Conservation (phyloP, 495 filamentous ascomycete species). For the Annulohypoxylon bovei region DNA sequence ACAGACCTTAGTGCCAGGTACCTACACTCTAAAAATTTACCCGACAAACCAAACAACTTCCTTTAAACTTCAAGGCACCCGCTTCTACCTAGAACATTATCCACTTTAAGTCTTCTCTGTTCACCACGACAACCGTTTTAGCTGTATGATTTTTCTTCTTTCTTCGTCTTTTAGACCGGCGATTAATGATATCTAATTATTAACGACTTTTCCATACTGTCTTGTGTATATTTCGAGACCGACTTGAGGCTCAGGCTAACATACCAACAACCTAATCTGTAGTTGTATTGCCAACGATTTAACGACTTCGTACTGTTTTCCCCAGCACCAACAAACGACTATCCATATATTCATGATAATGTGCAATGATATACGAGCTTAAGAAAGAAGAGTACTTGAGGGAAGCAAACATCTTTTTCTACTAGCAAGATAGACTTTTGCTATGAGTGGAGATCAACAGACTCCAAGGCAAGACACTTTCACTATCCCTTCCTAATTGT, state of each 20-base stretch:
- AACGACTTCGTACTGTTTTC: not conserved
- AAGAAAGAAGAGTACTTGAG: slow-evolving; percentile 16
- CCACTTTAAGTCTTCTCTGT: slow-evolving; percentile 26
- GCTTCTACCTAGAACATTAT: slow-evolving; percentile 28
- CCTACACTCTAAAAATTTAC: slow-evolving; percentile 35
- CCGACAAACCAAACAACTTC: slow-evolving; percentile 24
- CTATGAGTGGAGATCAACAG: slow-evolving; percentile 81
- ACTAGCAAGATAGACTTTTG: slow-evolving; percentile 48
- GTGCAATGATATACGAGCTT: slow-evolving; percentile 39
- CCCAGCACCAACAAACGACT: slow-evolving; percentile 9
- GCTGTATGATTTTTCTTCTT: slow-evolving; percentile 19
- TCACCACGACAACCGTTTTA: slow-evolving; percentile 39
- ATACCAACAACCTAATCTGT: slow-evolving; percentile 8
- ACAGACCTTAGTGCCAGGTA: not conserved
- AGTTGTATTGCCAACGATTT: slow-evolving; percentile 29
- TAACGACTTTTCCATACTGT: slow-evolving; percentile 9
- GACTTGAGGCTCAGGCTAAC: slow-evolving; percentile 14
- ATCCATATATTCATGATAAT: slow-evolving; percentile 37
- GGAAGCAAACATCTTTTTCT: slow-evolving; percentile 17
- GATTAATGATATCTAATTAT: slow-evolving; percentile 30
- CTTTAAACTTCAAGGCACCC: slow-evolving; percentile 23
- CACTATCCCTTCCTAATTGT: slow-evolving; percentile 39
- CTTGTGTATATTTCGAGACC: slow-evolving; percentile 5
- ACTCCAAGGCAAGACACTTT: slow-evolving; percentile 70
- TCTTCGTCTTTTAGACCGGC: slow-evolving; percentile 22